phyloP scores from a whole-genome alignment of 2,329 filamentous ascomycete genomes.

The Fusarium nisikadoi region DNA sequence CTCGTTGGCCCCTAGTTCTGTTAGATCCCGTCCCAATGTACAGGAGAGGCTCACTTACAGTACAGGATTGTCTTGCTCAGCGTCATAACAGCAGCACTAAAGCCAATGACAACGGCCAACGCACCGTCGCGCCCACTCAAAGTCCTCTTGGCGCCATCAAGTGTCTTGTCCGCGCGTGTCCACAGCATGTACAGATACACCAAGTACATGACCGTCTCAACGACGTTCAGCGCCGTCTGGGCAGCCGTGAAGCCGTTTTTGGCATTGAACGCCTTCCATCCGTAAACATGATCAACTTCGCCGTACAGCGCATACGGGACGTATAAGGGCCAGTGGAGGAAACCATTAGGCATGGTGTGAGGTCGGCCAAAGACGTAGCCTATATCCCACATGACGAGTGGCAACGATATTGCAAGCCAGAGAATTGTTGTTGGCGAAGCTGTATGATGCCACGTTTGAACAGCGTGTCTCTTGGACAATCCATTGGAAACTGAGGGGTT shows the following conservation, averaged over 20 bases:
- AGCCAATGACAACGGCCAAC: conserved; percentile 59
- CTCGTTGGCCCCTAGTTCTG: conserved; percentile 62
- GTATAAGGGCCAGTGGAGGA: conserved; percentile 77
- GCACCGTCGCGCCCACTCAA: conserved; percentile 58
- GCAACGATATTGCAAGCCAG: conserved; percentile 81
- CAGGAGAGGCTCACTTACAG: conserved; percentile 55
- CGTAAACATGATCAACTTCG: conserved; percentile 82
- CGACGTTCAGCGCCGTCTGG: conserved; percentile 74
- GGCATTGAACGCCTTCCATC: conserved; percentile 75
- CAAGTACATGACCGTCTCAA: conserved; percentile 74
- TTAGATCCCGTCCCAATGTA: neutral
- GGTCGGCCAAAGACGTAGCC: conserved; percentile 83
- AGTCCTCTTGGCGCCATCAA: conserved; percentile 44
- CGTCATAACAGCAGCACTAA: conserved; percentile 68
- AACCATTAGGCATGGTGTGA: conserved; percentile 82
- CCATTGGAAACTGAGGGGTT: conserved; percentile 4
- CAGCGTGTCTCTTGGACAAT: conserved; percentile 16
- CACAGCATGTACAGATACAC: conserved; percentile 61
- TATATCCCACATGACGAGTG: conserved; percentile 84
- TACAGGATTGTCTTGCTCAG: conserved; percentile 71
- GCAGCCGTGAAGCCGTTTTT: conserved; percentile 81
- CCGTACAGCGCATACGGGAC: conserved; percentile 84
- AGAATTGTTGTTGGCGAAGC: conserved; percentile 62
- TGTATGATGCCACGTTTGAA: conserved; percentile 55
- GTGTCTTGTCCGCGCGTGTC: conserved; percentile 15